Evolutionary conservation across 1,284 basidiomycete genomes (phyloP).

Genomic region (Irpex sp.): DNA sequence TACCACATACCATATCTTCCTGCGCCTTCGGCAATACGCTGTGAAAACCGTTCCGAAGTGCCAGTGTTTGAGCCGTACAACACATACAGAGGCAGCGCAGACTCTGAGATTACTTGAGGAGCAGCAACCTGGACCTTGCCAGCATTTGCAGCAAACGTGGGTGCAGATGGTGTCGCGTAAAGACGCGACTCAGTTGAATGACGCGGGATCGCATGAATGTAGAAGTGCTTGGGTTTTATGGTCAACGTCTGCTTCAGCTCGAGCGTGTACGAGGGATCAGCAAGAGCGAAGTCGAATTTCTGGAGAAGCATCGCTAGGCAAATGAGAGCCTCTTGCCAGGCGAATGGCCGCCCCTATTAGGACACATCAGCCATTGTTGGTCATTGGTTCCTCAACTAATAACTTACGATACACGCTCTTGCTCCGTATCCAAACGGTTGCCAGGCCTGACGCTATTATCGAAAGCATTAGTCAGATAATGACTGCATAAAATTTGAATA

Average conservation of each 20-base stretch:
- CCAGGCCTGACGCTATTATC: conserved; percentile 37
- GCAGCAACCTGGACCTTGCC: neutral
- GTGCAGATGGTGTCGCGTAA: neutral
- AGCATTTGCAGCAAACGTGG: neutral
- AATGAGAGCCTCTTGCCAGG: conserved; percentile 45
- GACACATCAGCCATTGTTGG: neutral
- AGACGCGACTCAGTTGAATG: conserved; percentile 10
- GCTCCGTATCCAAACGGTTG: conserved; percentile 42
- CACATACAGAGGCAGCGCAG: conserved; percentile 31
- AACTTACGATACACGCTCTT: conserved; percentile 38
- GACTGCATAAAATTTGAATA: neutral
- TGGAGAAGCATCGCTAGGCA: conserved; percentile 39
- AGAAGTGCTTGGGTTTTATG: conserved; percentile 43
- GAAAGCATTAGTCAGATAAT: neutral
- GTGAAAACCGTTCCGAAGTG: conserved; percentile 46
- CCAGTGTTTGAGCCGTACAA: conserved; percentile 49
- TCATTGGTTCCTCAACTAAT: no score
- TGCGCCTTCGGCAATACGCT: conserved; percentile 39
- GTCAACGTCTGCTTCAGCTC: conserved; percentile 43
- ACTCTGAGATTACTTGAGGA: neutral
- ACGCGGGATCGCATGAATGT: conserved; percentile 38
- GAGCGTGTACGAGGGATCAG: conserved; percentile 38
- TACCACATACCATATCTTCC: conserved; percentile 31
- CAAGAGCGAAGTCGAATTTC: conserved; percentile 41
- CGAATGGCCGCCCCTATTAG: conserved; percentile 37